Percentiles rank a stretch among this genome's conserved stretches.
Evolutionary conservation across 1,284 basidiomycete species (phyloP).

Genomic region (Thelephora terrestris): DNA sequence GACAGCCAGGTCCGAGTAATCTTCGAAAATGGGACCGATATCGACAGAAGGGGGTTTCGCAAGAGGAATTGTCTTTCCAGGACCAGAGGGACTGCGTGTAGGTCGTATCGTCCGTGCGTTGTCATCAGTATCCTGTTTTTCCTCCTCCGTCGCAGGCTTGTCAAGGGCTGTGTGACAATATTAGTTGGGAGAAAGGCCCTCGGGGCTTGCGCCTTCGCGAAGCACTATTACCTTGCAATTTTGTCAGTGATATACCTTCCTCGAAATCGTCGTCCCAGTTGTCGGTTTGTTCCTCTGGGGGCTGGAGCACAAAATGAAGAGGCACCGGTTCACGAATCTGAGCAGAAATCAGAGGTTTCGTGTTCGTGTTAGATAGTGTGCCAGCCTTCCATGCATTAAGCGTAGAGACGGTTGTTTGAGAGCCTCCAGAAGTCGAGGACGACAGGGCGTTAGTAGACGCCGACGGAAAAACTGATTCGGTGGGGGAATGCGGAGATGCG

Average conservation of each 20-base stretch:
- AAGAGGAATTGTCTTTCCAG: constrained; percentile 28
- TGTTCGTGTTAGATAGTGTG: constrained; percentile 12
- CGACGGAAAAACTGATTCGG: constrained; percentile 19
- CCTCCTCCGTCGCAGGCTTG: constrained; percentile 48
- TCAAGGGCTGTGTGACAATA: constrained; percentile 41
- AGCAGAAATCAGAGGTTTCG: constrained; percentile 9
- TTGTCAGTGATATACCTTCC: constrained; percentile 81
- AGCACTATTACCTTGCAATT: constrained; percentile 54
- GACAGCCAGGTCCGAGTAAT: constrained; percentile 78
- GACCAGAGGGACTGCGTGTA: constrained; percentile 49
- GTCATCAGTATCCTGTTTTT: constrained; percentile 55
- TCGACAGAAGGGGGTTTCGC: constrained; percentile 47
- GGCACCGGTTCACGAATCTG: constrained; percentile 24
- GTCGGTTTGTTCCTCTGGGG: constrained; percentile 77
- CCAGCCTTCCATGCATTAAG: constrained; percentile 15
- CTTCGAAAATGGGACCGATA: constrained; percentile 67
- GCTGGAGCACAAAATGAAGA: constrained; percentile 36
- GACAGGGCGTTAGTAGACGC: constrained; percentile 8
- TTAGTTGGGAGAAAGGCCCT: neutral
- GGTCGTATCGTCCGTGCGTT: constrained; percentile 73
- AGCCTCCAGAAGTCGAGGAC: constrained; percentile 16
- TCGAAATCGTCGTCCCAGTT: constrained; percentile 99
- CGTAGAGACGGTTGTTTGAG: constrained; percentile 9
- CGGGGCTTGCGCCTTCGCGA: neutral
- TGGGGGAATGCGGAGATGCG: constrained; percentile 19